phyloP scores from a whole-genome alignment of 768 basidiomycete genomes.

The Lactarius pseudohatsudake region DNA sequence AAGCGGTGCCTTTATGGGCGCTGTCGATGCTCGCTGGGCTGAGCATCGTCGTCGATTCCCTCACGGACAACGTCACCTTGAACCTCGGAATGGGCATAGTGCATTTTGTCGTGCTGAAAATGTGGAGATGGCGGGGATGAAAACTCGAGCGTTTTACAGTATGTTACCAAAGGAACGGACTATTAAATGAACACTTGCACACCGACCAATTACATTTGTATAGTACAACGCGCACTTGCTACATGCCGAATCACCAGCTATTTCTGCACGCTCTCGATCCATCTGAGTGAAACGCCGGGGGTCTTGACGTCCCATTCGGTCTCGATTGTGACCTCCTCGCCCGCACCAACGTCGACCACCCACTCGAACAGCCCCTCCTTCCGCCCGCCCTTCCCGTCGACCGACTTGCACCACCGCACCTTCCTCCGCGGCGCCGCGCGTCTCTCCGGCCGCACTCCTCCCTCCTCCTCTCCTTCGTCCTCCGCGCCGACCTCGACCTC shows the following conservation, averaged over 20 bases:
- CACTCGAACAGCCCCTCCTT: constrained; percentile 60
- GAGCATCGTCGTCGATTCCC: constrained; percentile 48
- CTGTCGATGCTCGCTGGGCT: constrained; percentile 36
- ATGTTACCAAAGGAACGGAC: neutral
- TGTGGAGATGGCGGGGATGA: neutral
- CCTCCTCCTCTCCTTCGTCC: constrained; percentile 29
- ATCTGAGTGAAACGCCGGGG: constrained; percentile 35
- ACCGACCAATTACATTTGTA: constrained; percentile 7
- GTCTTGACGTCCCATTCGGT: constrained; percentile 55
- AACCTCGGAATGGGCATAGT: constrained; percentile 41
- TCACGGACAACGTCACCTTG: constrained; percentile 42
- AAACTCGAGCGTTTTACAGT: neutral
- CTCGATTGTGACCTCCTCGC: constrained; percentile 44
- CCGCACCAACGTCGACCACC: constrained; percentile 46
- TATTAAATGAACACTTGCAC: neutral
- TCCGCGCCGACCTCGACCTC: constrained; percentile 34
- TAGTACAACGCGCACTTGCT: constrained; percentile 4
- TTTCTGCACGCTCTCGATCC: constrained; percentile 28
- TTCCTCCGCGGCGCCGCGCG: constrained; percentile 12
- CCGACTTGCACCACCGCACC: constrained; percentile 40
- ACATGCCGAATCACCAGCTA: neutral
- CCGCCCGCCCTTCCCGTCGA: constrained; percentile 48
- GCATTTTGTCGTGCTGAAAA: constrained; percentile 37
- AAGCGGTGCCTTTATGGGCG: constrained; percentile 32
- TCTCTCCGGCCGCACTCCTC: neutral